Percentiles rank a stretch among this genome's conserved stretches.
Conservation (phyloP, 257 asterid genomes). For the Solanum commersonii region DNA sequence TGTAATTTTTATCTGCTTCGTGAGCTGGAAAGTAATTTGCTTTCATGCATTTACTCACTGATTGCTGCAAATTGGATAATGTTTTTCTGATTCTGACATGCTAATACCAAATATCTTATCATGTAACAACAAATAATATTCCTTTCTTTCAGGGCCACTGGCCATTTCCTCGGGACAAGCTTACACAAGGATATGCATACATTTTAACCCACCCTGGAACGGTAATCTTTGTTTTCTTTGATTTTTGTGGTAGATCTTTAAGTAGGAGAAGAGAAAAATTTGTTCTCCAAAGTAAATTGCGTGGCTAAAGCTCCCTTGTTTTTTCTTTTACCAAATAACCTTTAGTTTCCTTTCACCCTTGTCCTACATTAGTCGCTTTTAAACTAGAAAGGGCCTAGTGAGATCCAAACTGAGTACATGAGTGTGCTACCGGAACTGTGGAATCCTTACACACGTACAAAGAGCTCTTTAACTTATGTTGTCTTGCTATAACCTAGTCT, state of each 20-base stretch:
- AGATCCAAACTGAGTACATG: not conserved
- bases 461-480: not conserved
- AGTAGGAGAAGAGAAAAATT: not conserved
- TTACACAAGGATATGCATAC: slow-evolving; percentile 47
- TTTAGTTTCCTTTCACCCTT: not conserved
- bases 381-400: not conserved
- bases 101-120: not conserved
- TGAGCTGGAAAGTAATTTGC: not conserved
- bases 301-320: not conserved
- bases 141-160: slow-evolving; percentile 43
- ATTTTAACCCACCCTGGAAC: slow-evolving; percentile 58
- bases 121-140: not conserved
- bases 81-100: not conserved
- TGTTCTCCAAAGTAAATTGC: not conserved
- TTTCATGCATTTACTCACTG: not conserved
- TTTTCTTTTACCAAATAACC: not conserved
- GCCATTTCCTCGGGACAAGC: slow-evolving; percentile 56
- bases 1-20: not conserved
- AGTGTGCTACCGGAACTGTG: not conserved
- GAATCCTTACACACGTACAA: not conserved
- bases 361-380: not conserved
- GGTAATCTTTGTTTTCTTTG: slow-evolving; percentile 5
- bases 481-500: not conserved
- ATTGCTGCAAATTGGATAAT: not conserved
- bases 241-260: not conserved